These are phyloP conservation scores for Fusarium equiseti DNA, from an alignment of 2,329 filamentous ascomycete genomes.

Conservation along the genomic window DNA sequence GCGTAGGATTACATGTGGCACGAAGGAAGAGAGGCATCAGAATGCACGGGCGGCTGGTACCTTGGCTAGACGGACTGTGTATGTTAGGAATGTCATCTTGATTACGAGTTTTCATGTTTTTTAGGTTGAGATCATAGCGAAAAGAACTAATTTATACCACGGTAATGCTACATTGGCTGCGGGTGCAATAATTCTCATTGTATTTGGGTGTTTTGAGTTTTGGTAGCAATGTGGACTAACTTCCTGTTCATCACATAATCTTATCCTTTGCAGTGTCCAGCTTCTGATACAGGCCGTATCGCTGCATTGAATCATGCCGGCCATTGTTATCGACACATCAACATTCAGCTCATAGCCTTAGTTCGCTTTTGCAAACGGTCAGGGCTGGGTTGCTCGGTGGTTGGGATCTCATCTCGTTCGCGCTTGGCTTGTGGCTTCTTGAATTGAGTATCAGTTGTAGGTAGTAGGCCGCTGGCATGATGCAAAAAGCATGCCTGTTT, in stretches of 20 bases:
- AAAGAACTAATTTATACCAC: constrained; percentile 30
- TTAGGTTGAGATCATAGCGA: constrained; percentile 34
- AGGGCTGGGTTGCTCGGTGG: not conserved
- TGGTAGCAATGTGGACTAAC: not conserved
- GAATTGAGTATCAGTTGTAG: not conserved
- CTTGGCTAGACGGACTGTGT: constrained; percentile 5
- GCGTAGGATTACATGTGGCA: constrained; percentile 42
- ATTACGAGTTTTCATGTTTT: constrained; percentile 35
- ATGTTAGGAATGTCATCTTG: constrained; percentile 17
- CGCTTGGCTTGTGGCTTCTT: not conserved
- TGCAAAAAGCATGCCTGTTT: not conserved
- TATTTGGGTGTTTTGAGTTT: not conserved
- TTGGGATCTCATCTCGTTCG: not conserved
- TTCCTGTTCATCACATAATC: not conserved
- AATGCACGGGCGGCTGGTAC: constrained; percentile 7
- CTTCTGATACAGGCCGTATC: not conserved
- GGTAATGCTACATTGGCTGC: not conserved
- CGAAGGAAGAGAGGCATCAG: constrained; percentile 17
- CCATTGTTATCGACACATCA: too few relatives aligned
- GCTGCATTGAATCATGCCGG: too few relatives aligned
- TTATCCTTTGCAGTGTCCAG: not conserved
- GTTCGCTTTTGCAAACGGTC: not conserved
- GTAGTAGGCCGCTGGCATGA: not conserved
- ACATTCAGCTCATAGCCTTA: not conserved
- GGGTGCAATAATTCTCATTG: not conserved